Conservation (phyloP, 2,329 filamentous ascomycete species). For the Pyricularia pennisetigena region DNA sequence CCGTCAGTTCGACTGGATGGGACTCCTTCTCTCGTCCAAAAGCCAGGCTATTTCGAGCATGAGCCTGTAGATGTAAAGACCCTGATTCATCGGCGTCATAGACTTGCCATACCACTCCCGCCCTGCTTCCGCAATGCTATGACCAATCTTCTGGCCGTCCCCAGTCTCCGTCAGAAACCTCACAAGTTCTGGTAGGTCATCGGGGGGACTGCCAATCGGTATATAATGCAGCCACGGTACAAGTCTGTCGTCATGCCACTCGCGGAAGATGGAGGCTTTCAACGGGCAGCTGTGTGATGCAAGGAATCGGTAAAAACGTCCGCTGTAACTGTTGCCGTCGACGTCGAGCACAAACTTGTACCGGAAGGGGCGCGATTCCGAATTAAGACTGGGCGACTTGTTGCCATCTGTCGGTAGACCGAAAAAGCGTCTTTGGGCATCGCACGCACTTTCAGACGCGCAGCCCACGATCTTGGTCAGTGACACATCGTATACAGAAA, state of each 20-base stretch:
- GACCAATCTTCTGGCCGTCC: constrained; percentile 35
- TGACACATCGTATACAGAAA: constrained; percentile 8
- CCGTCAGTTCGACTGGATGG: neutral
- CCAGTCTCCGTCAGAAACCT: constrained; percentile 31
- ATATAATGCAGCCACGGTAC: constrained; percentile 48
- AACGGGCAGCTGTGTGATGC: constrained; percentile 34
- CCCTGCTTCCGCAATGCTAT: constrained; percentile 40
- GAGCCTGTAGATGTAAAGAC: constrained; percentile 49
- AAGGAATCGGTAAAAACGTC: constrained; percentile 40
- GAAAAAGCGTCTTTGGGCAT: constrained; percentile 11
- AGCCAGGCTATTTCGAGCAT: constrained; percentile 42
- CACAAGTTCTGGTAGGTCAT: constrained; percentile 42
- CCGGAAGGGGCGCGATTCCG: constrained; percentile 21
- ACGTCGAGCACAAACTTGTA: constrained; percentile 38
- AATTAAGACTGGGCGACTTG: neutral
- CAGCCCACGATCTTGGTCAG: constrained; percentile 33
- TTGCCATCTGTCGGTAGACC: constrained; percentile 6
- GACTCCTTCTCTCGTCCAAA: constrained; percentile 19
- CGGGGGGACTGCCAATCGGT: constrained; percentile 37
- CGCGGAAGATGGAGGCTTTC: constrained; percentile 41
- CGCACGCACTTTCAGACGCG: constrained; percentile 14
- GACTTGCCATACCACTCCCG: constrained; percentile 42
- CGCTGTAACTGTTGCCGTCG: constrained; percentile 46
- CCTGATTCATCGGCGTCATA: constrained; percentile 46
- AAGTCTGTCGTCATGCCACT: constrained; percentile 50